These are phyloP conservation scores for Colletotrichum sp. DNA, from an alignment of 2,329 filamentous ascomycete genomes.

Conservation along the genomic window DNA sequence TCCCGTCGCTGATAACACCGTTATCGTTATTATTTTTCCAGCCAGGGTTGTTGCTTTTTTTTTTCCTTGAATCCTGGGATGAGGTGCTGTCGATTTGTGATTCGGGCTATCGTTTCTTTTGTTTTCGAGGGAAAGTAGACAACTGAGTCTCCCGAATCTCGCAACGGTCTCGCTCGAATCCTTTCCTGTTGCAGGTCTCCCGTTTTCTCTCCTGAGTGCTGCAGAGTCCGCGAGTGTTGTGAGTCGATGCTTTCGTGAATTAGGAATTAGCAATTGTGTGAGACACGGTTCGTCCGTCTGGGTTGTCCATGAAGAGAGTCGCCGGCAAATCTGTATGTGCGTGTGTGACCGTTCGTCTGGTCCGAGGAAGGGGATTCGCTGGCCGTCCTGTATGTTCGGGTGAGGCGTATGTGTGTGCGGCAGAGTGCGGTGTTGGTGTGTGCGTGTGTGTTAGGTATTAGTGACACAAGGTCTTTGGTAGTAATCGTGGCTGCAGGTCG, in stretches of 20 bases:
- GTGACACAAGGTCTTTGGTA: background rate
- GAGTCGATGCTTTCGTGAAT: constrained; percentile 6
- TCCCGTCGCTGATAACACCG: background rate
- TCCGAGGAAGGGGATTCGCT: background rate
- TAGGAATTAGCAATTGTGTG: constrained; percentile 8
- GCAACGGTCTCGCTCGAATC: background rate
- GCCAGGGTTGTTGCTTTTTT: background rate
- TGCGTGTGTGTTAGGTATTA: background rate
- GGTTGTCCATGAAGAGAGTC: constrained; percentile 5
- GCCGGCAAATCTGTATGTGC: background rate
- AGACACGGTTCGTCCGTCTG: background rate
- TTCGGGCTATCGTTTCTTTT: background rate
- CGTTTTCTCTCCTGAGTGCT: background rate
- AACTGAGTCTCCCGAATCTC: background rate
- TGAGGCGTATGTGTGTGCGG: background rate
- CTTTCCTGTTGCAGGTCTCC: background rate
- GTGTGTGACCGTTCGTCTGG: background rate
- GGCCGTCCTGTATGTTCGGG: background rate
- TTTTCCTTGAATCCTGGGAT: background rate
- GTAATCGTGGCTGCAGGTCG: background rate
- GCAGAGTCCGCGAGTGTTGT: background rate
- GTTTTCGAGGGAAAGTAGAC: background rate
- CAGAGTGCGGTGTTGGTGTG: background rate
- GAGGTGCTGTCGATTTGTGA: background rate
- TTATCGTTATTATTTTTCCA: constrained; percentile 4